phyloP scores from a whole-genome alignment of 2,329 filamentous ascomycete species.

The Xylaria digitata region DNA sequence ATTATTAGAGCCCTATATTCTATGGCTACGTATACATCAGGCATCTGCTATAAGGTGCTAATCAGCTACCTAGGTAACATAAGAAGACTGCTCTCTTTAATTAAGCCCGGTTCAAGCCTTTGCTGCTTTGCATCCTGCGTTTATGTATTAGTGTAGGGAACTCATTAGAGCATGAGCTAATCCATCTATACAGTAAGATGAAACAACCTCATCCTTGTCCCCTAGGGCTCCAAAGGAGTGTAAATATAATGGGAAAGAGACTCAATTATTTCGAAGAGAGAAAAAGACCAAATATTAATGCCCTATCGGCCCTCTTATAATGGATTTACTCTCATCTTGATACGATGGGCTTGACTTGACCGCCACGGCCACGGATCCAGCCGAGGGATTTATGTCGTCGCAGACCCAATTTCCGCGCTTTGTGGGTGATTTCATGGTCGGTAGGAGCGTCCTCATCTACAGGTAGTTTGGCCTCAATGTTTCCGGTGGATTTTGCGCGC shows the following conservation, averaged over 20 bases:
- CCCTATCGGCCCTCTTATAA: not conserved
- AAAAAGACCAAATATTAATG: not conserved
- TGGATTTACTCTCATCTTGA: not conserved
- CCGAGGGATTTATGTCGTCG: constrained; percentile 35
- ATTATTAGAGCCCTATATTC: constrained; percentile 10
- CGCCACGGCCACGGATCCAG: constrained; percentile 23
- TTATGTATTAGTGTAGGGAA: not conserved
- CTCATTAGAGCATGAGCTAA: not conserved
- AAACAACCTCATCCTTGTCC: constrained; percentile 12
- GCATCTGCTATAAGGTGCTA: constrained; percentile 2
- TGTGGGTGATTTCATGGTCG: constrained; percentile 1
- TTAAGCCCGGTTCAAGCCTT: not conserved
- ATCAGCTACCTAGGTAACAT: not conserved
- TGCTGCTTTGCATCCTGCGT: not conserved
- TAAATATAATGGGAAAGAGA: not conserved
- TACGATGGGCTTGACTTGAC: not conserved
- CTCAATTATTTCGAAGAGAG: constrained; percentile 1
- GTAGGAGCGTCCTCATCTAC: not conserved
- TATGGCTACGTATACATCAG: constrained; percentile 16
- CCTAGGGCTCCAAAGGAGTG: constrained; percentile 7
- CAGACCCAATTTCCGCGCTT: constrained; percentile 22
- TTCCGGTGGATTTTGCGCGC: constrained; percentile 37
- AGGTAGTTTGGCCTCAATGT: constrained; percentile 24
- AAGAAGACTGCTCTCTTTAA: constrained; percentile 1
- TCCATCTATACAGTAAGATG: constrained; percentile 6